Percentiles rank a stretch among this genome's conserved stretches.
Evolutionary conservation across 2,329 filamentous ascomycete species (phyloP).

Genomic region (Orbilia brochopaga): DNA sequence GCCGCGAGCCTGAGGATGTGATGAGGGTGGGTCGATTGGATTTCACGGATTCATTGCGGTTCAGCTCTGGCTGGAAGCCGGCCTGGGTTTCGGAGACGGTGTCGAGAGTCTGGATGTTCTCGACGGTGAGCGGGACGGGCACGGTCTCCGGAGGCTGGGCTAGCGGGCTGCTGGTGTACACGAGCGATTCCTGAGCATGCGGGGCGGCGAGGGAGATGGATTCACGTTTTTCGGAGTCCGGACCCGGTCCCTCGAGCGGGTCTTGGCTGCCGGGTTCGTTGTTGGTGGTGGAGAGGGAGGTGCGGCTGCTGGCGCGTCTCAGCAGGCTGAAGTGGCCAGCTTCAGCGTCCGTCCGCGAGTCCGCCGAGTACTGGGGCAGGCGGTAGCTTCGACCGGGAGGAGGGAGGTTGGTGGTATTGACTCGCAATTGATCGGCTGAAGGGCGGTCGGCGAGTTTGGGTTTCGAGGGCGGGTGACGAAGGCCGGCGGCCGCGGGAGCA

Average conservation of each 20-base stretch:
- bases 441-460: slow-evolving; percentile 19
- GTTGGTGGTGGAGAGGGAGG: slow-evolving; percentile 11
- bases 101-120: slow-evolving; percentile 20
- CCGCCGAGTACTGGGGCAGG: slow-evolving; percentile 34
- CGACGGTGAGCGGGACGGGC: slow-evolving; percentile 16
- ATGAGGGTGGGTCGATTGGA: slow-evolving; percentile 28
- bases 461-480: not conserved
- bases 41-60: slow-evolving; percentile 47
- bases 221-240: slow-evolving; percentile 24
- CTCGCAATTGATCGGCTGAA: slow-evolving; percentile 27
- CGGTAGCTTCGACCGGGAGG: slow-evolving; percentile 32
- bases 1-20: slow-evolving; percentile 44
- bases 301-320: slow-evolving; percentile 31
- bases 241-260: slow-evolving; percentile 10
- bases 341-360: slow-evolving; percentile 31
- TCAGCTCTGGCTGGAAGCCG: slow-evolving; percentile 37
- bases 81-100: slow-evolving; percentile 45
- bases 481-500: not conserved
- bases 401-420: slow-evolving; percentile 51
- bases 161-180: slow-evolving; percentile 12
- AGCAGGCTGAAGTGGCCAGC: slow-evolving; percentile 26
- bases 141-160: slow-evolving; percentile 21
- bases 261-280: slow-evolving; percentile 23
- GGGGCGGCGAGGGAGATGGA: slow-evolving; percentile 10
- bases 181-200: slow-evolving; percentile 26